Evolutionary conservation across 768 basidiomycete species (phyloP), one percentile per base, ranked within the genome.

Genomic region (Jaapia argillacea): DNA sequence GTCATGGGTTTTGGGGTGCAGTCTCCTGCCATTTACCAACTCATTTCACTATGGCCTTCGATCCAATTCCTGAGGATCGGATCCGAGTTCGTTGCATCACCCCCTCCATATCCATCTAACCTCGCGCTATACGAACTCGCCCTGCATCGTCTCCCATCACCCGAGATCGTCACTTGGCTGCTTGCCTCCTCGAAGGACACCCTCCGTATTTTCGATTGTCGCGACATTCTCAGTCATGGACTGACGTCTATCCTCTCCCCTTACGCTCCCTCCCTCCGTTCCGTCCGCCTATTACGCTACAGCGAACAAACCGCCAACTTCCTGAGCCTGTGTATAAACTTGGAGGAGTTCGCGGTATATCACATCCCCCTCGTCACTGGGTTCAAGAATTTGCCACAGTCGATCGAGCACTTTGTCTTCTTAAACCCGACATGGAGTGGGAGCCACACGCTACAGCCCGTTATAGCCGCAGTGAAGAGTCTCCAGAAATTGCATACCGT

Each of bases 11-110:
- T 62, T 43, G 64, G 67, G 36, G 54, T 67, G 1, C 67, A 70
- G 51, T 69, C 70, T 4, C 67, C 68, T 13, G 54, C 70, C 18
- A 48, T 70, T 4, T 73, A 67, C 41, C 63, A 71, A 40, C 54
- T 73, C 0, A 52, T 72, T 16, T 50, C 48, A 0, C 56, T 68
- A 28, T 66, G 68, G 57, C 62, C 65, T 0, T 52, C 47, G 16
- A 47, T 71, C 43, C 55, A 50, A 18, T 68, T 66, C 50, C 58
- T 73, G 43, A 59, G 58, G 28, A 40, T 72, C 20, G 65, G 61
- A 4, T 50, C 58, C 4, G 68, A 69, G 44, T 56, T 69, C 31
- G 61, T 60, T 1, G 51, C 54, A 12, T 67, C 67, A 2, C 64
- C 64, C 36, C 48, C 55, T 1, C 31, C 42, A 6, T 48, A 50